Conservation (phyloP, 208 protist species). For the Leishmania braziliensis region DNA sequence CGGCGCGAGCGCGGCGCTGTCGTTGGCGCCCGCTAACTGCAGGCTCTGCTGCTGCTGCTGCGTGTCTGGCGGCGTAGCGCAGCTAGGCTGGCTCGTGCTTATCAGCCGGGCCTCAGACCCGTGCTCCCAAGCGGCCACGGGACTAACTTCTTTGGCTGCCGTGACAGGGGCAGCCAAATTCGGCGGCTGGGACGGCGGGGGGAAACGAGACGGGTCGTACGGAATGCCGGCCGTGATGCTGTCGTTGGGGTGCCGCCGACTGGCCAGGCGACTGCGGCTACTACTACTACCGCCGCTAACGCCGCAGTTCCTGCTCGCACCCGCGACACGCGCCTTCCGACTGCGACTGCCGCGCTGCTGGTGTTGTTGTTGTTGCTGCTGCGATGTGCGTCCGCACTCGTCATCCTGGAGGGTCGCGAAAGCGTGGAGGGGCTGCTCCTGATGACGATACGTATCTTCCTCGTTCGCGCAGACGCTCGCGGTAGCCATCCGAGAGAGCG, state of each 20-base stretch:
- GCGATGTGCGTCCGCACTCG: not conserved
- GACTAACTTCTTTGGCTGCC: not conserved
- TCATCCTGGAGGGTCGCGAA: not conserved
- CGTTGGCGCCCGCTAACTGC: not conserved
- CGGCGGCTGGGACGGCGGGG: slow-evolving; percentile 10
- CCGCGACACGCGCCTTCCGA: slow-evolving; percentile 7
- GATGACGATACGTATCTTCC: not conserved
- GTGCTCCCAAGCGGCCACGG: not conserved
- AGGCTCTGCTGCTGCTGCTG: slow-evolving; percentile 7
- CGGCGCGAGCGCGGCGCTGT: not conserved
- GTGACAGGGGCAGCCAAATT: slow-evolving; percentile 1
- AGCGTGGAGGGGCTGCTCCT: not conserved
- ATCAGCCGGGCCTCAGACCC: not conserved
- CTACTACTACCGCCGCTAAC: slow-evolving; percentile 1
- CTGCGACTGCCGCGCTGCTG: slow-evolving; percentile 2
- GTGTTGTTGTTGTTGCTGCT: slow-evolving; percentile 8
- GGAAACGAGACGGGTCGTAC: slow-evolving; percentile 25
- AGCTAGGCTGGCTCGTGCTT: slow-evolving; percentile 17
- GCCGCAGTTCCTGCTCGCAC: not conserved
- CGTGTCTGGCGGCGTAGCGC: slow-evolving; percentile 24
- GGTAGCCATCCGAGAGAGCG: not conserved
- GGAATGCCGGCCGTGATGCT: slow-evolving; percentile 37
- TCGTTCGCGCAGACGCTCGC: not conserved
- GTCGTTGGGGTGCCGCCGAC: slow-evolving; percentile 21
- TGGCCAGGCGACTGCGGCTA: not conserved